Evolutionary conservation across 768 basidiomycete species (phyloP), one percentile per base, ranked within the genome.

Genomic region (Cantharellus anzutake): DNA sequence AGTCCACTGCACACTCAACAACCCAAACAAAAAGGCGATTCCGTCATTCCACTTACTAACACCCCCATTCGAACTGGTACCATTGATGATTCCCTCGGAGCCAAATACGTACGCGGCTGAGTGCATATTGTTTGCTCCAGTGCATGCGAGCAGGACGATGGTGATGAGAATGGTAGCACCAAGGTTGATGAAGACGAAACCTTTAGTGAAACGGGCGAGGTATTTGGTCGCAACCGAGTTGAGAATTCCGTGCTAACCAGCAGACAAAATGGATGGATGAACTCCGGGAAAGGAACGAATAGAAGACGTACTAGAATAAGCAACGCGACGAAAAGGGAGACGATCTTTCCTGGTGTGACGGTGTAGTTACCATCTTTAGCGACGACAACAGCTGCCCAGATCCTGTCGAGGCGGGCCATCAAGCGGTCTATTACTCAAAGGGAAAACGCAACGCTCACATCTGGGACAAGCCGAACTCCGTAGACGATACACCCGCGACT

Each of bases 1-100:
- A 64, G 85, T 87, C 85, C 87, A 90, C 68, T 90, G 87, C 29
- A 93, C 90, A 60, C 82, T 84, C 38, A 92, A 74, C 57, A 92
- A 70, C 35, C 89, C 90, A 64, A 94, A 83, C 29, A 89, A 72
- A 73, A 91, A 90, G 0, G 87, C 82, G 51, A 93, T 73, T 0
- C 89, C 89, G 44, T 76, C 78, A 64, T 80, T 82, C 78, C 80
- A 82, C 11, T 7, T 7, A 37, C 35, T 11, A 14, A 37, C 38
- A 61, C 70, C 88, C 38, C 86, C 86, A 55, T 55, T 37, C 7
- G 35, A 11, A 37, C 11, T 55, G 0, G 87, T 83, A 65, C 81
- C 78, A 68, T 94, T 94, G 53, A 80, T 71, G 57, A 87, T 68
- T n/a, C 85, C 85, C 3, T 69, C 75, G 35, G 79, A 74, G 11